Percentiles rank a stretch among this genome's conserved stretches.
phyloP scores from a whole-genome alignment of 1,139 yeast species.

The Zhuliangozyma parablackwelliae region DNA sequence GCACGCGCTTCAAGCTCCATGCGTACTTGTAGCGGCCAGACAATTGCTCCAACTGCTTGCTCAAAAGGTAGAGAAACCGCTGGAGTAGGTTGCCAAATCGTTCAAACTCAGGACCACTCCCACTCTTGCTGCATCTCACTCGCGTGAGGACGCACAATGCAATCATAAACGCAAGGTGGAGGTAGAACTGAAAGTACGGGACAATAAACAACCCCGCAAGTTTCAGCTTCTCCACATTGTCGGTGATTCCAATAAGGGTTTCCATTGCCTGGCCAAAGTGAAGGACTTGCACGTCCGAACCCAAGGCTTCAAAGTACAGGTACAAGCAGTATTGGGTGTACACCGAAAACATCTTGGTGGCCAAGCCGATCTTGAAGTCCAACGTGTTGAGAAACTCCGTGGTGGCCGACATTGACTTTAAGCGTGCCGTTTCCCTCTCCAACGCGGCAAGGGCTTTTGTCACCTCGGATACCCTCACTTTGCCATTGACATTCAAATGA shows the following conservation, averaged over 20 bases:
- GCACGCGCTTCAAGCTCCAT: slow-evolving; percentile 3
- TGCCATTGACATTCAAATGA: slow-evolving; percentile 2
- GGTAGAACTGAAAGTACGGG: slow-evolving; percentile 9
- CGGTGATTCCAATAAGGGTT: slow-evolving; percentile 16
- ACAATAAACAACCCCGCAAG: slow-evolving; percentile 8
- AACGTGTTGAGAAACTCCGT: neutral
- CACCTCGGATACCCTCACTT: slow-evolving; percentile 6
- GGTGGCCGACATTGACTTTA: slow-evolving; percentile 3
- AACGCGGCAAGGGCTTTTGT: slow-evolving; percentile 7
- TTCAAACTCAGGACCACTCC: too few relatives aligned
- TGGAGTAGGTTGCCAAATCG: too few relatives aligned
- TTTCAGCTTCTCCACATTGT: slow-evolving; percentile 10
- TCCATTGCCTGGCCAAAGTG: slow-evolving; percentile 21
- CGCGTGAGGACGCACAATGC: slow-evolving; percentile 4
- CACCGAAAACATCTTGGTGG: slow-evolving; percentile 14
- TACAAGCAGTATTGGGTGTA: slow-evolving; percentile 21
- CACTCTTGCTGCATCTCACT: slow-evolving; percentile 2
- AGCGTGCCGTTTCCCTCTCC: slow-evolving; percentile 8
- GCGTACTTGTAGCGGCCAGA: slow-evolving; percentile 4
- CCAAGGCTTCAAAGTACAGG: slow-evolving; percentile 21
- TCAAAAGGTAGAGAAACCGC: neutral
- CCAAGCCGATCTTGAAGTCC: slow-evolving; percentile 3
- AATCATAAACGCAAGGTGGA: slow-evolving; percentile 8
- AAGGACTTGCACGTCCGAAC: slow-evolving; percentile 15
- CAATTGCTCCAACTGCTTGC: neutral